Evolutionary conservation across 2,329 filamentous ascomycete genomes (phyloP), one percentile per base, ranked within the genome.

Genomic region (Coniochaeta prunicola): DNA sequence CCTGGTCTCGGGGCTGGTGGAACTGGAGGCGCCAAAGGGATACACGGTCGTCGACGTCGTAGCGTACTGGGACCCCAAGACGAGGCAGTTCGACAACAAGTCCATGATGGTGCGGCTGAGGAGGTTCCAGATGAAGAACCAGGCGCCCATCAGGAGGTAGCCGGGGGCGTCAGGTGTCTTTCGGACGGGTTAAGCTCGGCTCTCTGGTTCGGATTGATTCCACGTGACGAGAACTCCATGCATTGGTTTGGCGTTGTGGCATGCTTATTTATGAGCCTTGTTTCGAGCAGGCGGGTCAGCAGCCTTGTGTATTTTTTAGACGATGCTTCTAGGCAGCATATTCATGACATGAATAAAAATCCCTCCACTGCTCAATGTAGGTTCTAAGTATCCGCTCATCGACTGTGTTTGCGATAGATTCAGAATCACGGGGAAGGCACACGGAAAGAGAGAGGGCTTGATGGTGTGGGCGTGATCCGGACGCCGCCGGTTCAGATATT

Each of bases 51-150:
- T 85, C 13, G 79, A 84, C 60, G 81, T 82, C 2, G 60, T 70
- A 12, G 79, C 75, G 1, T 83, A 77, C 69, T 87, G 81, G 69
- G 77, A 86, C 65, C 82, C 83, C 1, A 80, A 82, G 67, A 77
- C 76, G 42, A 74, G 76, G 61, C 73, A 70, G 53, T 82, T 76
- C 57, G 74, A 80, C 58, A 45, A 58, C 13, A 67, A 64, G 17
- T 73, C 70, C 55, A 67, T 74, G 65, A 54, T 61, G 33, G 72
- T 79, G 53, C 66, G 69, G n/a, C 64, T 81, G 19, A 75, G 76
- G 64, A 74, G 78, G 60, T 64, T 79, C 59, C 76, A 74, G 59
- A 63, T 71, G n/a, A 76, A 75, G 63, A 73, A 74, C n/a, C 70
- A 72, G 58, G 58, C 60, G 13, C 70, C 72, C 26, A 38, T 56